These are phyloP conservation scores for Vitis rotundifolia DNA, from an alignment of 164 flowering plant species.

Conservation along the genomic window DNA sequence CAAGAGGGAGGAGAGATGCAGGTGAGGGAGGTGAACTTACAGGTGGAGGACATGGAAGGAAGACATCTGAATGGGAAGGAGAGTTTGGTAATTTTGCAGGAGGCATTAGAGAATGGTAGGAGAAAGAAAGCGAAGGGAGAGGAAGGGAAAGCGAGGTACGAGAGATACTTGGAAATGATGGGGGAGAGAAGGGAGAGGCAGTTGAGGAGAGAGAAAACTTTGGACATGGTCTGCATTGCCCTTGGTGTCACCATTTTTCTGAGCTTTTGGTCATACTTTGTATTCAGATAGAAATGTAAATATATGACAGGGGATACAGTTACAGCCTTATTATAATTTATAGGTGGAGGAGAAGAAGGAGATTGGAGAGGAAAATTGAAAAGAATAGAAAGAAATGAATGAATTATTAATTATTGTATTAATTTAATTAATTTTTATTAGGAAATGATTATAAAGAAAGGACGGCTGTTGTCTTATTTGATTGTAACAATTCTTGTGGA, in stretches of 20 bases:
- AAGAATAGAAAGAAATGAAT: no score
- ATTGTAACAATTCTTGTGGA: no score
- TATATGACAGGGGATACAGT: no score
- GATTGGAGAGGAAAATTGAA: no score
- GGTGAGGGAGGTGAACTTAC: conserved; percentile 68
- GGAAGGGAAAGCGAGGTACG: conserved; percentile 32
- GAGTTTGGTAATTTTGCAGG: conserved; percentile 46
- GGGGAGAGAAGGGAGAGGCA: conserved; percentile 29
- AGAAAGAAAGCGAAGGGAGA: not conserved
- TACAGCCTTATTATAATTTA: not conserved
- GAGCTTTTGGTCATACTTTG: conserved; percentile 20
- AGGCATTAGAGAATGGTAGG: conserved; percentile 32
- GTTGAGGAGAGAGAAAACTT: conserved; percentile 31
- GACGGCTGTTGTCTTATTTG: no score
- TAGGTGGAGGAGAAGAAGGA: no score
- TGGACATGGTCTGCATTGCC: conserved; percentile 35
- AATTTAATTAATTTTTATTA: no score
- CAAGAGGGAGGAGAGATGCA: conserved; percentile 42
- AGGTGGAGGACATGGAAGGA: conserved; percentile 75
- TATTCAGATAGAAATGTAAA: conserved; percentile 9
- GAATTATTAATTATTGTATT: no score
- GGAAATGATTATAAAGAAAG: no score
- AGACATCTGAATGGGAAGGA: conserved; percentile 51
- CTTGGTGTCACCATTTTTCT: conserved; percentile 25
- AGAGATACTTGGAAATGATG: conserved; percentile 37